Percentiles rank a stretch among this genome's conserved stretches.
Conservation (phyloP, 805 yeast genomes). For the Clavispora fructus region DNA sequence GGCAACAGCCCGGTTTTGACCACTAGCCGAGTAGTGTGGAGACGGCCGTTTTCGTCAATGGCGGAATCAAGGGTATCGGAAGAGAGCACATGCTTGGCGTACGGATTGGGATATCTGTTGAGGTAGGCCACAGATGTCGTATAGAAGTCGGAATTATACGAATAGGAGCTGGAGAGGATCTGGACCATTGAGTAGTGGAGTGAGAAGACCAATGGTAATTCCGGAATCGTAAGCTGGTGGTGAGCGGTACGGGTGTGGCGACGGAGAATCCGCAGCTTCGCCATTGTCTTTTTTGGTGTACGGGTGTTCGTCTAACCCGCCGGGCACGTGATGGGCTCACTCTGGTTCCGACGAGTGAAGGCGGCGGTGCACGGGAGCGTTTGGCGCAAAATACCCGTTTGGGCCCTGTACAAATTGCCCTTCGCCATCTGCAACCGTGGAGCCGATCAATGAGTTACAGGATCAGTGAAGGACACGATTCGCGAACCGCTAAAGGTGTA, state of each 20-base stretch:
- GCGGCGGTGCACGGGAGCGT: too few species aligned
- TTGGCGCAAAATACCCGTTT: too few species aligned
- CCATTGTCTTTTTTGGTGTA: neutral
- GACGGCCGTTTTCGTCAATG: conserved; percentile 57
- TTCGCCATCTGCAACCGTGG: too few species aligned
- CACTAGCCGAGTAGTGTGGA: conserved; percentile 69
- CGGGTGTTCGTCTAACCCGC: neutral
- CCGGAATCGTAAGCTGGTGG: neutral
- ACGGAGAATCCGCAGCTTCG: too few species aligned
- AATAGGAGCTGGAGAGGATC: conserved; percentile 50
- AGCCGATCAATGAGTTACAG: too few species aligned
- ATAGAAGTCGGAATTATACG: conserved; percentile 59
- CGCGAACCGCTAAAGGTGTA: too few species aligned
- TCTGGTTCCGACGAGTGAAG: too few species aligned
- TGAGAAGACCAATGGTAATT: neutral
- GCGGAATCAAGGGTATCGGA: conserved; percentile 66
- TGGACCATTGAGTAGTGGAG: conserved; percentile 49
- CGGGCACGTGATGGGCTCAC: too few species aligned
- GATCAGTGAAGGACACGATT: too few species aligned
- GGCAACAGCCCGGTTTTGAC: conserved; percentile 80
- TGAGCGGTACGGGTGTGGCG: neutral
- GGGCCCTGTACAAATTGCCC: too few species aligned
- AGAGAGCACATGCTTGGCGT: conserved; percentile 76
- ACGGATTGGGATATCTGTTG: conserved; percentile 63
- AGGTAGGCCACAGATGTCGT: conserved; percentile 76